Conservation (phyloP, 2,329 filamentous ascomycete species). For the Simplicillium aogashimaense region DNA sequence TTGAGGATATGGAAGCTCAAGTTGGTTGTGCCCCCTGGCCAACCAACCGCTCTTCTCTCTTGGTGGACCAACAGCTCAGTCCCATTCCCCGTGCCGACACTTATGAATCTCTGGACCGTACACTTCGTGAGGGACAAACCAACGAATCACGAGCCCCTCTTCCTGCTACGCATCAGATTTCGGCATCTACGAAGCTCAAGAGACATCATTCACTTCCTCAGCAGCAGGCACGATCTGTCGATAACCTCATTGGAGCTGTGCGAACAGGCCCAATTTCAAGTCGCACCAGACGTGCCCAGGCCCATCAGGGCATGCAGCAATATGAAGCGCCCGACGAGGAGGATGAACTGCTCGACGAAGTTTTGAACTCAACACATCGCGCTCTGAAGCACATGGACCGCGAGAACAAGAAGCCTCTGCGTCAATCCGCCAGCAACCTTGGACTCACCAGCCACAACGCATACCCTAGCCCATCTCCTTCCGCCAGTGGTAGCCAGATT, state of each 20-base stretch:
- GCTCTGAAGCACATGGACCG: conserved; percentile 63
- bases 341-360: conserved; percentile 90
- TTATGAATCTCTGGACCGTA: conserved; percentile 52
- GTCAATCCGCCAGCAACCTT: conserved; percentile 56
- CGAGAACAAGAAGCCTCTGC: conserved; percentile 26
- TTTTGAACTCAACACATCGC: conserved; percentile 64
- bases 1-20: conserved; percentile 87
- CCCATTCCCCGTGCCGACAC: conserved; percentile 43
- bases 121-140: conserved; percentile 32
- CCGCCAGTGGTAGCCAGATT: conserved; percentile 70
- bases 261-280: conserved; percentile 60
- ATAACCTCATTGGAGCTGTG: conserved; percentile 49
- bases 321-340: conserved; percentile 96
- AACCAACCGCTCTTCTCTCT: conserved; percentile 75
- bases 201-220: conserved; percentile 56
- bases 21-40: conserved; percentile 86
- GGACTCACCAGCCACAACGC: conserved; percentile 42
- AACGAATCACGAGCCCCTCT: conserved; percentile 33
- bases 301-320: conserved; percentile 62
- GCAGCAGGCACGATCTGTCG: conserved; percentile 52
- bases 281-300: conserved; percentile 69
- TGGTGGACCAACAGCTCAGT: conserved; percentile 49
- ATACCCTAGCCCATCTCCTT: conserved; percentile 61
- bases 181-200: conserved; percentile 43
- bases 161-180: conserved; percentile 43